Conservation (phyloP, 768 basidiomycete species). For the Leccinellum rugosiceps region DNA sequence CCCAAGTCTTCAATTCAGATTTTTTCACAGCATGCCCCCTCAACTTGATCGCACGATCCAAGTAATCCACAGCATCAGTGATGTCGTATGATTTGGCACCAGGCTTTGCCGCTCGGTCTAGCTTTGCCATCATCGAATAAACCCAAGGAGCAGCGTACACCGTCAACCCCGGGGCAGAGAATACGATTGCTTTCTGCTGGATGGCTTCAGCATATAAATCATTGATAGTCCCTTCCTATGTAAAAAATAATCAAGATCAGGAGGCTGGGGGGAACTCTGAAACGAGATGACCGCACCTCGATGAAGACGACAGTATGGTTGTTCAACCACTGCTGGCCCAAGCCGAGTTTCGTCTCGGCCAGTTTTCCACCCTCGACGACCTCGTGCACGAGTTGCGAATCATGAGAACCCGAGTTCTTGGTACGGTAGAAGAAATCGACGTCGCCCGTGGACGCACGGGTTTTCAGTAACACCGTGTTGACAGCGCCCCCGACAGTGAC, state of each 20-base stretch:
- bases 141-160: conserved; percentile 13
- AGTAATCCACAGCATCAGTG: conserved; percentile 8
- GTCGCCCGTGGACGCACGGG: conserved; percentile 7
- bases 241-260: not conserved
- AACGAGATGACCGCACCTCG: not conserved
- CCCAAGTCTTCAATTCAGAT: conserved; percentile 4
- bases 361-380: not conserved
- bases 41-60: not conserved
- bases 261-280: not conserved
- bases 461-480: conserved; percentile 5
- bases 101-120: conserved; percentile 5
- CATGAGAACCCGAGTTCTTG: not conserved
- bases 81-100: conserved; percentile 9
- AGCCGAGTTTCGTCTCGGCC: not conserved
- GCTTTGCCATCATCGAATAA: conserved; percentile 8
- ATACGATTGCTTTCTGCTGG: conserved; percentile 2
- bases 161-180: conserved; percentile 5
- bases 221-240: not conserved
- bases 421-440: conserved; percentile 12
- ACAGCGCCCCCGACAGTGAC: conserved; percentile 9
- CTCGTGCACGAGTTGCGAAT: not conserved
- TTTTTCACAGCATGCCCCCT: conserved; percentile 3
- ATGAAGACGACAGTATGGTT: conserved; percentile 8
- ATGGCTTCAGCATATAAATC: conserved; percentile 1
- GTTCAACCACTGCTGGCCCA: conserved; percentile 9